Base-by-base conservation (phyloP, 768 basidiomycete species). In the Naganishia vaughanmartiniae region DNA sequence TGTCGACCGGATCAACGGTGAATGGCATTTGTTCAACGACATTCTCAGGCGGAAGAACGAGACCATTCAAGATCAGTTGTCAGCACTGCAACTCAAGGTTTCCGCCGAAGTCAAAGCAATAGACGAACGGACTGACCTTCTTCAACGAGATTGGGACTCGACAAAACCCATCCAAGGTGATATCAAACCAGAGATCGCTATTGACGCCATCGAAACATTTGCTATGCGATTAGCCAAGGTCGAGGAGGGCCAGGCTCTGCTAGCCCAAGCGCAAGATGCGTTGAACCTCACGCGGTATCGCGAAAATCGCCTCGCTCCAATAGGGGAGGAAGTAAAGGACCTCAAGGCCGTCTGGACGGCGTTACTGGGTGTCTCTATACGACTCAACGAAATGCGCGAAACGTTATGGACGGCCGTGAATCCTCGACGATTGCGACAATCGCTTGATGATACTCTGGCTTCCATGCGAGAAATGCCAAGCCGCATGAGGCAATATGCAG, bases 391-490 rank as follows among this genome's bases (percentile, higher is more conserved):
- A 77, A 81, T 99, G 67, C 84, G 91, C 65, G 96, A 99, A 76
- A 84, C 89, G 78, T 83, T 88, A 0, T 99, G 96, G 96, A 87
- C 90, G 0, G 91, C 90, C 0, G 89, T 98, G 46, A 93, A 94
- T 67, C 91, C 96, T 28, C 88, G 96, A 76, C 98, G 98, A 82
- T 79, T 99, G 69, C 88, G 96, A 75, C 91, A 94, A 77, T 90
- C 92, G 73, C 88, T 99, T 66, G 95, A 99, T 76, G 88, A 87
- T n/a, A 85, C 98, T 55, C 82, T 98, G 65, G 84, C 87, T 30
- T 92, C 92, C n/a, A 97, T 95, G 28, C 92, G 93, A 83, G 95
- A 98, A 57, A 97, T 99, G 95, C 96, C 96, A 0, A 95, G 92
- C 45, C 86, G 94, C 72, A 99, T 98, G 96, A 87, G 96, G 66